Conservation (phyloP, 176 grass and related monocot genomes). For the Tillandsia leiboldiana region DNA sequence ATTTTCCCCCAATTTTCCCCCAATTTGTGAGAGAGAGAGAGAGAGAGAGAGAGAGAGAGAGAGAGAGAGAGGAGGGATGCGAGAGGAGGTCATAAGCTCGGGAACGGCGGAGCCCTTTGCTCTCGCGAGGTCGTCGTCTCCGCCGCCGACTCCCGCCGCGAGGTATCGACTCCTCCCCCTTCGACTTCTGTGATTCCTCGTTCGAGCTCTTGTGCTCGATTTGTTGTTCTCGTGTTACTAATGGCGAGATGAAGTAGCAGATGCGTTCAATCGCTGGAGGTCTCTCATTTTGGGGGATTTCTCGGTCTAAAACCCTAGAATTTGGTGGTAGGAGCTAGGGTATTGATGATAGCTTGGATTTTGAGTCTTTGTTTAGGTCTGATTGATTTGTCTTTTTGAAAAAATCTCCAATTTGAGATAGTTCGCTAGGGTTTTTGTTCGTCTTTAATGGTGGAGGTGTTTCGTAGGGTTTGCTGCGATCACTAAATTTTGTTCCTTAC, state of each 20-base stretch:
- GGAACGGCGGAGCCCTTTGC: slow-evolving; percentile 48
- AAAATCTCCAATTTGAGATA: background rate
- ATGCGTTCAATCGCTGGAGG: too few species aligned
- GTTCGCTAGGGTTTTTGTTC: background rate
- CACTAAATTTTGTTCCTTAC: background rate
- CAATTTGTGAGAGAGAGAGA: background rate
- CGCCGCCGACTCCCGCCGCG: slow-evolving; percentile 64
- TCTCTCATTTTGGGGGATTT: slow-evolving; percentile 9
- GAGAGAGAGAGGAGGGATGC: slow-evolving; percentile 33
- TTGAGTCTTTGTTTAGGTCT: background rate
- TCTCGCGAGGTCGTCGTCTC: slow-evolving; percentile 59
- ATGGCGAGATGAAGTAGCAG: too few species aligned
- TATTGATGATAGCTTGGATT: background rate
- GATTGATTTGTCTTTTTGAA: background rate
- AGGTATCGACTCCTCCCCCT: slow-evolving; percentile 35
- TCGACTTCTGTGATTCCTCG: too few species aligned
- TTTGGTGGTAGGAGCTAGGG: background rate
- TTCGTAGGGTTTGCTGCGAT: background rate
- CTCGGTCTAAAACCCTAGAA: background rate
- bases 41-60: slow-evolving; percentile 13
- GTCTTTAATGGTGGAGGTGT: background rate
- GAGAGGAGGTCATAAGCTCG: slow-evolving; percentile 90
- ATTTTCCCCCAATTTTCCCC: slow-evolving; percentile 12
- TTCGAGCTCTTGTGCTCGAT: background rate
- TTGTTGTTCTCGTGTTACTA: background rate